Conservation (phyloP, 352 stramenopile species). For the Pythium vanterpoolii region DNA sequence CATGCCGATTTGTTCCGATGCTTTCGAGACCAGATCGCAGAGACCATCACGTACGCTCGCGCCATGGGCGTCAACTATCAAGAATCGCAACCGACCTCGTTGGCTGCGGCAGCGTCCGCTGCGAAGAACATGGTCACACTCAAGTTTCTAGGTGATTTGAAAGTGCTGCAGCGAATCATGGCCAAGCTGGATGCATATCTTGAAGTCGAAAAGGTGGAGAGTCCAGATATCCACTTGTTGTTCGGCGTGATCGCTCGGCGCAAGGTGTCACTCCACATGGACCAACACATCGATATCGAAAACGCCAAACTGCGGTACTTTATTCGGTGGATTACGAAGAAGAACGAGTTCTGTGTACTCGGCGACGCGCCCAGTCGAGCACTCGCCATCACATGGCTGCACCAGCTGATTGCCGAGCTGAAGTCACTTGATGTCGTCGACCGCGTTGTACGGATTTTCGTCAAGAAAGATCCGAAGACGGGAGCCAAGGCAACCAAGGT, state of each 20-base stretch:
- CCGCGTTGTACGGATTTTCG: constrained; percentile 2
- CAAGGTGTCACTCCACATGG: constrained; percentile 8
- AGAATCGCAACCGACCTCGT: constrained; percentile 9
- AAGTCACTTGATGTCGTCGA: constrained; percentile 18
- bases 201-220: constrained; percentile 16
- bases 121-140: constrained; percentile 28
- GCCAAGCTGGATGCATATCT: constrained; percentile 15
- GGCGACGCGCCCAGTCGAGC: constrained; percentile 7
- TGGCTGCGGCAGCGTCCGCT: background rate
- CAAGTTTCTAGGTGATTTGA: constrained; percentile 19
- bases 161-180: constrained; percentile 14
- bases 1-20: constrained; percentile 17
- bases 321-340: constrained; percentile 26
- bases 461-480: constrained; percentile 6
- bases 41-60: constrained; percentile 6
- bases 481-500: background rate
- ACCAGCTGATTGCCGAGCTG: constrained; percentile 5
- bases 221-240: constrained; percentile 5
- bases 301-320: constrained; percentile 4
- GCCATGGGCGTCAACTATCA: constrained; percentile 6
- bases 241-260: constrained; percentile 13
- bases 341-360: constrained; percentile 24
- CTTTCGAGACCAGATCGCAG: constrained; percentile 13
- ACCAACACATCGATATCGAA: constrained; percentile 9
- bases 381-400: background rate